Base-by-base conservation (phyloP, 352 stramenopile genomes). In the Phytopythium litorale region DNA sequence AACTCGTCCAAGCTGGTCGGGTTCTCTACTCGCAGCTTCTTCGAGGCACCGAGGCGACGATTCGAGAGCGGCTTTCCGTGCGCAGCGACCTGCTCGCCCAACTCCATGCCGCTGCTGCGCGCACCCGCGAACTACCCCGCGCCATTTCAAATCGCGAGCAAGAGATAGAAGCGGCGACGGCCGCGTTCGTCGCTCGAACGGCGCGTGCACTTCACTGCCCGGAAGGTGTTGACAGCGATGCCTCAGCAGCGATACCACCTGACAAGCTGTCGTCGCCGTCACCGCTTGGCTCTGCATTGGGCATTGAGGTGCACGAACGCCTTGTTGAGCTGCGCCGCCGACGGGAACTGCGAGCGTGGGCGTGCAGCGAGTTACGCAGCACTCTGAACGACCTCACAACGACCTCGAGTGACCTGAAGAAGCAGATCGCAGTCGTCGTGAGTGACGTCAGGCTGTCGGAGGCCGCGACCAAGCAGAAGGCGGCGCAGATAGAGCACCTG, bases 321-420 rank as follows among this genome's bases (percentile, higher is more conserved):
- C 73, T 83, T 15, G 48, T 57, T 16, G 73, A 69, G 38, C 71
- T 87, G 23, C 71, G 70, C 8, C 73, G 73, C 1, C 74, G 82
- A 11, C 75, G 70, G 28, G 72, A 80, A 13, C 66, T 91, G 7
- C 82, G 82, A 1, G 57, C 48, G 9, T 89, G 76, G 75, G 82
- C 78, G 13, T 89, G 80, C 40, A 72, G 69, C 28, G 75, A 89
- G 30, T 64, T 89, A 12, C 82, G 82, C 4, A 40, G 51, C 3
- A 60, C 61, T 23, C 67, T 91, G 48, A 88, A 85, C 45, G 79
- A 91, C 4, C 70, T 87, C 33, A 56, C 72, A 45, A 85, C 75
- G 18, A 75, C 67, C 11, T 67, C 74, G 9, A 91, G 70, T 16
- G 82, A 91, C 54, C 53, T 91, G 16, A 88, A 87, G 64, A 87